A percentile compares a stretch with the other conserved stretches of the same genome.
phyloP scores from a whole-genome alignment of 140 eudicot species.

The Ambrosia hybrid region DNA sequence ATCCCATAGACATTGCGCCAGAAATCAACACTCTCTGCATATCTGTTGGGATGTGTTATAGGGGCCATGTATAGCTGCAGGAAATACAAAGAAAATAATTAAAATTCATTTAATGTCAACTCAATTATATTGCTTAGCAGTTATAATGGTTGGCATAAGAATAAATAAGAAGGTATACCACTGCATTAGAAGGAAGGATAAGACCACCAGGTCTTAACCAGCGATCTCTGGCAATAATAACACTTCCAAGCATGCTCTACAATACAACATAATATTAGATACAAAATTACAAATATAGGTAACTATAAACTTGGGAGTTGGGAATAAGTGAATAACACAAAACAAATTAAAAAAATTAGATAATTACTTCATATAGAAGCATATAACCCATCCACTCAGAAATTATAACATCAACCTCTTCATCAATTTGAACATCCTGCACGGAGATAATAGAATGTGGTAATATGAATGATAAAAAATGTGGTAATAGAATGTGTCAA shows the following conservation, averaged over 20 bases:
- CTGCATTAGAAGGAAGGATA: slow-evolving; percentile 92
- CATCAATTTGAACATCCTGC: slow-evolving; percentile 96
- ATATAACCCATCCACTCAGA: slow-evolving; percentile 99
- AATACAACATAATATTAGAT: slow-evolving; percentile 17
- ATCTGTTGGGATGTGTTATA: slow-evolving; percentile 88
- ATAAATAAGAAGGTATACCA: slow-evolving; percentile 49
- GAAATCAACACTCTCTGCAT: slow-evolving; percentile 77
- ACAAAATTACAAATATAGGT: background rate
- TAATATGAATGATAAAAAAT: background rate
- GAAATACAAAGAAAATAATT: slow-evolving; percentile 7
- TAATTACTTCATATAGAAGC: slow-evolving; percentile 89
- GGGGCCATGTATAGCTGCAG: slow-evolving; percentile 96
- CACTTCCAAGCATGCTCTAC: slow-evolving; percentile 99
- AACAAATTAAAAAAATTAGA: too few species aligned
- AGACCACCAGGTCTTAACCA: slow-evolving; percentile 99
- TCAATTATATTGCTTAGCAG: slow-evolving; percentile 3
- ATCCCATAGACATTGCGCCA: slow-evolving; percentile 99
- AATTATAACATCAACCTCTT: slow-evolving; percentile 90
- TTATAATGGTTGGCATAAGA: slow-evolving; percentile 2
- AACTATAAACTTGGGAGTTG: background rate
- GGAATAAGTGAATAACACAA: too few species aligned
- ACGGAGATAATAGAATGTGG: background rate
- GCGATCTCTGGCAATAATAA: slow-evolving; percentile 94
- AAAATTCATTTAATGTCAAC: background rate
- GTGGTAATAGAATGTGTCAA: background rate